Conservation (phyloP, 2,329 filamentous ascomycete species). For the Cercospora sp. region DNA sequence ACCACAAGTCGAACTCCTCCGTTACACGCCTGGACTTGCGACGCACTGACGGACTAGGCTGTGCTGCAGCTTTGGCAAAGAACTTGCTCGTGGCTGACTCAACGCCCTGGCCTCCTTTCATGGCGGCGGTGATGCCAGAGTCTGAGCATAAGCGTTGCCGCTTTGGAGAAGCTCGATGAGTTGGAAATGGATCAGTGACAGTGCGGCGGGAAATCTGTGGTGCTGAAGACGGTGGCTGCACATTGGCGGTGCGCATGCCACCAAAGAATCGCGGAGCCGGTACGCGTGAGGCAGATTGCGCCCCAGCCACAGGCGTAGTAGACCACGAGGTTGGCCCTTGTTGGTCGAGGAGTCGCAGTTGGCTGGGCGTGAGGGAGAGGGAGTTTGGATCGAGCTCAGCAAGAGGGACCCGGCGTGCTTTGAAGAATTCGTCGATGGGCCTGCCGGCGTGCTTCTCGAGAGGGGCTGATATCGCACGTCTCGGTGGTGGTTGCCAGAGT, state of each 20-base stretch:
- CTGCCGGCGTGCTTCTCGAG: constrained; percentile 59
- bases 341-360: constrained; percentile 58
- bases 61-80: constrained; percentile 41
- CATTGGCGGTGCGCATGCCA: constrained; percentile 19
- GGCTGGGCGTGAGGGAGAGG: constrained; percentile 66
- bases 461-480: constrained; percentile 41
- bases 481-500: constrained; percentile 33
- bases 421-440: constrained; percentile 66
- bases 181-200: constrained; percentile 38
- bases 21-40: constrained; percentile 38
- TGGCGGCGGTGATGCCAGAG: constrained; percentile 33
- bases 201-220: constrained; percentile 46
- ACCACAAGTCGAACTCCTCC: constrained; percentile 49
- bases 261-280: constrained; percentile 31
- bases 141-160: constrained; percentile 45
- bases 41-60: constrained; percentile 46
- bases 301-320: constrained; percentile 46
- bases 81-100: constrained; percentile 47
- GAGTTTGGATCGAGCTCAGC: constrained; percentile 68
- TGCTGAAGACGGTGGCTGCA: constrained; percentile 42
- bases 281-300: not conserved
- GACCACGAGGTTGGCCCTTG: constrained; percentile 58
- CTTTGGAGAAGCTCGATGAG: constrained; percentile 23
- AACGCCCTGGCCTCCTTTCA: constrained; percentile 25
- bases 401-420: constrained; percentile 61